A percentile compares a stretch with the other conserved stretches of the same genome.
Conservation (phyloP, 2,329 filamentous ascomycete species). For the Fusarium keratoplasticum region DNA sequence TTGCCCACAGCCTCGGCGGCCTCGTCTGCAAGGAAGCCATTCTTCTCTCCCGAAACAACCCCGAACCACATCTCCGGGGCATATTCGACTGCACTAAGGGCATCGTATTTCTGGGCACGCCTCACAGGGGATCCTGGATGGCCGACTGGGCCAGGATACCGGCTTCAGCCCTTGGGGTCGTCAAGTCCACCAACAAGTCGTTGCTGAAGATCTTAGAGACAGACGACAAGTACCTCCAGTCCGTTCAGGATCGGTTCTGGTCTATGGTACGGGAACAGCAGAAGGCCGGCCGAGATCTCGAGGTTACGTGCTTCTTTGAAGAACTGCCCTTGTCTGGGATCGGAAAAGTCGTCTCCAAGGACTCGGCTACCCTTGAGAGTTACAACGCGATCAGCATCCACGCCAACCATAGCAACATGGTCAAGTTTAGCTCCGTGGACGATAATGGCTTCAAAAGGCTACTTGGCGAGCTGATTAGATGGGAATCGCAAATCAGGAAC, state of each 20-base stretch:
- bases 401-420: constrained; percentile 43
- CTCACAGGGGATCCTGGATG: constrained; percentile 50
- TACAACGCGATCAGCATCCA: constrained; percentile 45
- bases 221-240: constrained; percentile 43
- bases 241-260: constrained; percentile 41
- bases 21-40: constrained; percentile 54
- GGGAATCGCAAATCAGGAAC: not conserved
- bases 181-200: constrained; percentile 47
- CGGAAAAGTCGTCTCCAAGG: constrained; percentile 43
- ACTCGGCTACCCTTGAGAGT: constrained; percentile 46
- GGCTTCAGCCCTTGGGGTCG: constrained; percentile 42
- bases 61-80: constrained; percentile 43
- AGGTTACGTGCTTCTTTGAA: constrained; percentile 52
- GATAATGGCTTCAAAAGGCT: constrained; percentile 46
- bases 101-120: constrained; percentile 53
- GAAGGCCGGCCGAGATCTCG: constrained; percentile 23
- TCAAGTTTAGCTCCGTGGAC: constrained; percentile 27
- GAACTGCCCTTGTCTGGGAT: constrained; percentile 44
- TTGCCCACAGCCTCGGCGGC: constrained; percentile 54
- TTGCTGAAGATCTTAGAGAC: constrained; percentile 45
- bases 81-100: constrained; percentile 45
- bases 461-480: constrained; percentile 27
- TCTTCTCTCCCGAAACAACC: constrained; percentile 45
- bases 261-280: constrained; percentile 40
- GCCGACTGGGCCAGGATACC: constrained; percentile 49